Percentiles rank a stretch among this genome's conserved stretches.
Evolutionary conservation across 345 rosid species (phyloP).

Genomic region (Gossypium herbaceum): DNA sequence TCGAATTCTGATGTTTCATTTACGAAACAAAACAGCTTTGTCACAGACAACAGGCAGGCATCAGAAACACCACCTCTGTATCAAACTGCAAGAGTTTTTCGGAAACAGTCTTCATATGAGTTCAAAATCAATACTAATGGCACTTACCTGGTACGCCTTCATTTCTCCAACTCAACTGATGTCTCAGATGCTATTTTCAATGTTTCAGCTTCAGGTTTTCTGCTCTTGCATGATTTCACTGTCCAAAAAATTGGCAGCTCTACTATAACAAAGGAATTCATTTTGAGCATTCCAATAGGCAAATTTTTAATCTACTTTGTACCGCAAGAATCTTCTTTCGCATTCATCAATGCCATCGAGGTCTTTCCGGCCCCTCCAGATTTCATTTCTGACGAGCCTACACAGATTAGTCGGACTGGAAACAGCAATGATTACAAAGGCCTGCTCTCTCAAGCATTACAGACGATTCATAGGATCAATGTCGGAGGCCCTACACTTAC

Average conservation of each 20-base stretch:
- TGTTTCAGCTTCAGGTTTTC: constrained; percentile 35
- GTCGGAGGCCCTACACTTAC: constrained; percentile 34
- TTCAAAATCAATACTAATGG: constrained; percentile 26
- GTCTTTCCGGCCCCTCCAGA: constrained; percentile 37
- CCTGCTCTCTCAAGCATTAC: constrained; percentile 26
- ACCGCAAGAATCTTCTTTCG: constrained; percentile 40
- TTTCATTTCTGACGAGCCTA: constrained; percentile 17
- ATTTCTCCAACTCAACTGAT: constrained; percentile 31
- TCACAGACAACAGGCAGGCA: neutral
- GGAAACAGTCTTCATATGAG: constrained; percentile 26
- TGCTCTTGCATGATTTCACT: constrained; percentile 27
- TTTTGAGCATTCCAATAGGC: constrained; percentile 22
- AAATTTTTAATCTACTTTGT: constrained; percentile 29
- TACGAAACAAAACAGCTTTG: constrained; percentile 7
- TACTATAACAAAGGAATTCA: constrained; percentile 39
- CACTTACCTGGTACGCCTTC: constrained; percentile 44
- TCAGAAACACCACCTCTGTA: neutral
- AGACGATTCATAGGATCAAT: constrained; percentile 35
- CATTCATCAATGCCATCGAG: constrained; percentile 67
- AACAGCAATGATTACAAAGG: neutral
- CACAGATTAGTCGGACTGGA: constrained; percentile 3
- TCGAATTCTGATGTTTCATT: constrained; percentile 20
- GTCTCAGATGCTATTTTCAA: constrained; percentile 35
- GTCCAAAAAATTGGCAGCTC: constrained; percentile 9
- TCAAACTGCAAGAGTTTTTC: constrained; percentile 15